phyloP scores from a whole-genome alignment of 176 grass and related monocot genomes.

The Lolium perenne region DNA sequence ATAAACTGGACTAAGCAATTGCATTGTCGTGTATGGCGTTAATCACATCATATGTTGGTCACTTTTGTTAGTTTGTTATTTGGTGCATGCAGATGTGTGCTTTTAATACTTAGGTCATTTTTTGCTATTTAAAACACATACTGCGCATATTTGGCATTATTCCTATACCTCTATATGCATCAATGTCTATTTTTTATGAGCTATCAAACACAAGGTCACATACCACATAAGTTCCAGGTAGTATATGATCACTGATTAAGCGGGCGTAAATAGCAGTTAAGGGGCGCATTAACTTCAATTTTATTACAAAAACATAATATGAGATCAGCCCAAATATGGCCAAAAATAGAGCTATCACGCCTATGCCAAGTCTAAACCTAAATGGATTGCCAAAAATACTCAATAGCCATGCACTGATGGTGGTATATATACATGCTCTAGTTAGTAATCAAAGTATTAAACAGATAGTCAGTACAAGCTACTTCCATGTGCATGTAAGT shows the following conservation, averaged over 20 bases:
- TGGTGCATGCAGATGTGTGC: slow-evolving; percentile 26
- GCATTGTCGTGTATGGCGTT: slow-evolving; percentile 3
- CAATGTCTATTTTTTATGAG: background rate
- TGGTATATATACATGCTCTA: slow-evolving; percentile 17
- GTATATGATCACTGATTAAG: background rate
- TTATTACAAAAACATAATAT: slow-evolving; percentile 16
- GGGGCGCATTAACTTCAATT: background rate
- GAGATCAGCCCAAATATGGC: slow-evolving; percentile 3
- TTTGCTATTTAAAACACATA: background rate
- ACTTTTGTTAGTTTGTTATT: slow-evolving; percentile 38
- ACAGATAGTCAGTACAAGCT: background rate
- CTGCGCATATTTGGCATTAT: slow-evolving; percentile 30
- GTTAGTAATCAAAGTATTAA: background rate
- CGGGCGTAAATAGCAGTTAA: slow-evolving; percentile 3
- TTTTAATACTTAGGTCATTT: background rate
- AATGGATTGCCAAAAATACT: background rate
- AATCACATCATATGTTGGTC: background rate
- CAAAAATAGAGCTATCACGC: background rate
- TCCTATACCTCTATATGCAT: slow-evolving; percentile 27
- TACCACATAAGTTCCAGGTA: slow-evolving; percentile 1
- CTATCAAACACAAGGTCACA: slow-evolving; percentile 3
- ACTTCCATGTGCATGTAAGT: slow-evolving; percentile 6
- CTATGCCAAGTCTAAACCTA: background rate
- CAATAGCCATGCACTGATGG: background rate
- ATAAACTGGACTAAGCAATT: background rate